Evolutionary conservation across 2,329 filamentous ascomycete genomes (phyloP).

Genomic region (Penicillium freii): DNA sequence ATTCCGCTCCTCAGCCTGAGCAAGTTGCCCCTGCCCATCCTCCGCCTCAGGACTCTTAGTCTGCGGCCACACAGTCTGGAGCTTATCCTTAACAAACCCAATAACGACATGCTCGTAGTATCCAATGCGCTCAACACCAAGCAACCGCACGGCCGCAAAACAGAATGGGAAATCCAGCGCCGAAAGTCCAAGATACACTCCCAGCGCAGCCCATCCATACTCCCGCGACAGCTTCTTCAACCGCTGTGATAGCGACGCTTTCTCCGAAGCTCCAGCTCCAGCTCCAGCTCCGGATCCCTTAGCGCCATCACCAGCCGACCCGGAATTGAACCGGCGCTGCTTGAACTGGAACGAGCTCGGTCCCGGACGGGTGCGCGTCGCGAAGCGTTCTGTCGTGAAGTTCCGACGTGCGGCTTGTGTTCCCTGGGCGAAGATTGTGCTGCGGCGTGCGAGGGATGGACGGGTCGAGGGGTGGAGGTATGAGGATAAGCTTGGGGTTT

Average conservation of each 20-base stretch:
- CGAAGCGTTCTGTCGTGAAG: not conserved
- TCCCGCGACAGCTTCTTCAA: constrained; percentile 83
- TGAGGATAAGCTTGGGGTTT: constrained; percentile 4
- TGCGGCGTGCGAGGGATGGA: constrained; percentile 2
- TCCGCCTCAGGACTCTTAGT: constrained; percentile 15
- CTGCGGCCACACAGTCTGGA: constrained; percentile 41
- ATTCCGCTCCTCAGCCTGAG: constrained; percentile 61
- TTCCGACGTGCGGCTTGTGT: constrained; percentile 1
- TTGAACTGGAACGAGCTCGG: constrained; percentile 6
- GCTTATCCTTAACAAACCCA: constrained; percentile 35
- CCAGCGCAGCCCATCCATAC: constrained; percentile 90
- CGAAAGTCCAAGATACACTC: constrained; percentile 82
- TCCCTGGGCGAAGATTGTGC: constrained; percentile 1
- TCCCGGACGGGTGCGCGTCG: not conserved
- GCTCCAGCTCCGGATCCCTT: constrained; percentile 9
- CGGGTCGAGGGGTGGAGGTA: not conserved
- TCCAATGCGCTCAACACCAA: constrained; percentile 85
- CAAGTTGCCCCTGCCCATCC: constrained; percentile 44
- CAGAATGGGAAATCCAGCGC: constrained; percentile 93
- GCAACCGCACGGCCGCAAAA: constrained; percentile 77
- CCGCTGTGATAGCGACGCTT: constrained; percentile 62
- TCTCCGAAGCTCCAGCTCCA: constrained; percentile 24
- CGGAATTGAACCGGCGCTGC: constrained; percentile 28
- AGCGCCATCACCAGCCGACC: not conserved
- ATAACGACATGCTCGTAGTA: constrained; percentile 48